These are phyloP conservation scores for Zanthoxylum bungeanum DNA, from an alignment of 345 rosid species.

Conservation along the genomic window DNA sequence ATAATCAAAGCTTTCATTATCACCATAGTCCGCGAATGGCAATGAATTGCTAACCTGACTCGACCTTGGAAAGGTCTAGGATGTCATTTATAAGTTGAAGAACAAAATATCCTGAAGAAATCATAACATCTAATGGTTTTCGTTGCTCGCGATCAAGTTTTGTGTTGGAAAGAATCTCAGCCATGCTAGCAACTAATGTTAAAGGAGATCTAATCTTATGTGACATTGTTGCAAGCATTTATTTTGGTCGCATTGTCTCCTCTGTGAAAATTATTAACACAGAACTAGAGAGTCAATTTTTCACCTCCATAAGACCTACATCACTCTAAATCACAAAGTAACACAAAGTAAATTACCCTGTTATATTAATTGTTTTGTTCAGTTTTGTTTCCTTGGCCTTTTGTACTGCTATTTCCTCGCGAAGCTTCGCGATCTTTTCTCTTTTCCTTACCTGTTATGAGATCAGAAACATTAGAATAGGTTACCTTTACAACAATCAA, in stretches of 20 bases:
- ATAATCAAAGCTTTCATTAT: not conserved
- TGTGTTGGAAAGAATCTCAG: conserved; percentile 85
- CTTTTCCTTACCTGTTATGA: conserved; percentile 64
- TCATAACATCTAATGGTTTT: conserved; percentile 76
- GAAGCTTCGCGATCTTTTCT: conserved; percentile 80
- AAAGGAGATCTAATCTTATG: conserved; percentile 97
- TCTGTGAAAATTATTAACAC: conserved; percentile 38
- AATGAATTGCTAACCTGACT: conserved; percentile 55
- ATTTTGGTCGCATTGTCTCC: conserved; percentile 98
- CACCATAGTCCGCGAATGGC: not conserved
- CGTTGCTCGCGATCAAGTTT: conserved; percentile 77
- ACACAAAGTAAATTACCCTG: conserved; percentile 46
- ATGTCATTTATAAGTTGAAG: conserved; percentile 93
- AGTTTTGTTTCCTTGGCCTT: conserved; percentile 95
- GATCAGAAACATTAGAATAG: conserved; percentile 17
- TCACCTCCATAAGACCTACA: conserved; percentile 3
- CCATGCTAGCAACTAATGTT: conserved; percentile 91
- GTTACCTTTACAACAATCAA: not conserved
- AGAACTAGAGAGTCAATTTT: not conserved
- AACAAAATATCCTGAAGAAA: conserved; percentile 93
- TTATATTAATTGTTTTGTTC: conserved; percentile 90
- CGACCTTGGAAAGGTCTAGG: conserved; percentile 98
- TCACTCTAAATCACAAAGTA: not conserved
- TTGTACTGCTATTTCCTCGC: conserved; percentile 94
- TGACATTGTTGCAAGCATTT: conserved; percentile 97